These are phyloP conservation scores for Claviceps capensis DNA, from an alignment of 2,329 filamentous ascomycete species.

Conservation along the genomic window DNA sequence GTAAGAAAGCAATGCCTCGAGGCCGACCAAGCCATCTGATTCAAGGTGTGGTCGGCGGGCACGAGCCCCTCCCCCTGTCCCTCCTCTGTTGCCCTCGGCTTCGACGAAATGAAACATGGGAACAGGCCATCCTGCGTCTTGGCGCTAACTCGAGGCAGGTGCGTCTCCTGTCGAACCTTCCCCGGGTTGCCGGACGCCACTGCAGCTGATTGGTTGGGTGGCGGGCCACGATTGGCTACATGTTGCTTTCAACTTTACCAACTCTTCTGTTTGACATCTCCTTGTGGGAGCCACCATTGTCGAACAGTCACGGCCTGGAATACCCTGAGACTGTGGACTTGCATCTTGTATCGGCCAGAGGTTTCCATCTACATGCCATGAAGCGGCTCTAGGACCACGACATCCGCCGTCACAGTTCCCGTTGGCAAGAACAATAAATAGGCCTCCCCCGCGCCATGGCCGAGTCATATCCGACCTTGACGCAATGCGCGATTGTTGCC, in stretches of 20 bases:
- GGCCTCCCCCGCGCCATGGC: constrained; percentile 40
- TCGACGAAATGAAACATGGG: neutral
- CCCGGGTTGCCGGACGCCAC: neutral
- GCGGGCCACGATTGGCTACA: neutral
- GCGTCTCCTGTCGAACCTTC: neutral
- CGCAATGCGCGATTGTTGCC: constrained; percentile 75
- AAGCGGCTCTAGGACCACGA: neutral
- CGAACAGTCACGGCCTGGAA: neutral
- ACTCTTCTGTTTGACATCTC: neutral
- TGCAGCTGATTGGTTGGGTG: neutral
- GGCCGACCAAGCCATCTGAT: neutral
- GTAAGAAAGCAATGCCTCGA: neutral
- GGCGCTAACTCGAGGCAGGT: neutral
- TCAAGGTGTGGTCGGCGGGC: neutral
- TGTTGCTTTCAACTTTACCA: neutral
- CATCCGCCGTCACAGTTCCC: neutral
- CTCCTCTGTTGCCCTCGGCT: neutral
- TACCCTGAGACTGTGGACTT: neutral
- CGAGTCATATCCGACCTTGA: constrained; percentile 72
- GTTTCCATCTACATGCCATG: neutral
- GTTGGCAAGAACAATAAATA: too few species aligned
- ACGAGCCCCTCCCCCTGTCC: neutral
- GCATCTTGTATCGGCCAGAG: neutral
- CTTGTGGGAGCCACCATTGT: neutral
- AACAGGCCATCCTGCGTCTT: neutral